These are phyloP conservation scores for Raffaelea deltoideospora DNA, from an alignment of 2,329 filamentous ascomycete genomes.

Conservation along the genomic window DNA sequence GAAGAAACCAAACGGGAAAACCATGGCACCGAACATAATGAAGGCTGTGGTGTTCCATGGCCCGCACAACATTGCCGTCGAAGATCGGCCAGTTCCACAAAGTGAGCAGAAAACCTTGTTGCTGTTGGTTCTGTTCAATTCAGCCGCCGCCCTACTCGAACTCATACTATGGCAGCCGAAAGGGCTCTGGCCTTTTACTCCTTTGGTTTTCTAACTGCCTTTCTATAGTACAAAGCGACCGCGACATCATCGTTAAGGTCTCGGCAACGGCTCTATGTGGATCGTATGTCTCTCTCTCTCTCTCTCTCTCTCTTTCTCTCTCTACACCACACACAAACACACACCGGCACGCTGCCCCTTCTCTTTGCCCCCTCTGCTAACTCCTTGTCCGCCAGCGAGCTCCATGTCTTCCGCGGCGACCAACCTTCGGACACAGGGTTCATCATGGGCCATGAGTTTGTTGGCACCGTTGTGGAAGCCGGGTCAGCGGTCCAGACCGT, in stretches of 20 bases:
- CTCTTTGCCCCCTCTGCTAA: background rate
- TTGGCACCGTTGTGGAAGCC: conserved; percentile 54
- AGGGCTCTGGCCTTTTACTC: too few species aligned
- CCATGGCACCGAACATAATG: conserved; percentile 56
- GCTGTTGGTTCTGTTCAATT: background rate
- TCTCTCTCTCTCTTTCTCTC: background rate
- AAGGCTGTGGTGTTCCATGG: conserved; percentile 80
- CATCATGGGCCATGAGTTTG: conserved; percentile 76
- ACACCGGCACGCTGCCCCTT: too few species aligned
- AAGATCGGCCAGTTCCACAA: conserved; percentile 65
- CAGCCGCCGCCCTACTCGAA: background rate
- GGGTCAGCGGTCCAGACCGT: conserved; percentile 55
- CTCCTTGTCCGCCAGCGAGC: conserved; percentile 38
- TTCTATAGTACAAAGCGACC: conserved; percentile 44
- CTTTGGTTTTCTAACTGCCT: too few species aligned
- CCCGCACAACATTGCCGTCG: conserved; percentile 56
- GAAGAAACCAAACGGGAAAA: too few species aligned
- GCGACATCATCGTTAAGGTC: conserved; percentile 73
- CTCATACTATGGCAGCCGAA: too few species aligned
- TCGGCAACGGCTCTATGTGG: conserved; percentile 74
- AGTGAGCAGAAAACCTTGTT: conserved; percentile 22
- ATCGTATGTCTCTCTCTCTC: conserved; percentile 46
- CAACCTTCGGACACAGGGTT: conserved; percentile 51
- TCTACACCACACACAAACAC: background rate
- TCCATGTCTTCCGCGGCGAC: conserved; percentile 76